A percentile compares a stretch with the other conserved stretches of the same genome.
phyloP scores from a whole-genome alignment of 2,329 filamentous ascomycete species.

The Davidsoniella virescens region DNA sequence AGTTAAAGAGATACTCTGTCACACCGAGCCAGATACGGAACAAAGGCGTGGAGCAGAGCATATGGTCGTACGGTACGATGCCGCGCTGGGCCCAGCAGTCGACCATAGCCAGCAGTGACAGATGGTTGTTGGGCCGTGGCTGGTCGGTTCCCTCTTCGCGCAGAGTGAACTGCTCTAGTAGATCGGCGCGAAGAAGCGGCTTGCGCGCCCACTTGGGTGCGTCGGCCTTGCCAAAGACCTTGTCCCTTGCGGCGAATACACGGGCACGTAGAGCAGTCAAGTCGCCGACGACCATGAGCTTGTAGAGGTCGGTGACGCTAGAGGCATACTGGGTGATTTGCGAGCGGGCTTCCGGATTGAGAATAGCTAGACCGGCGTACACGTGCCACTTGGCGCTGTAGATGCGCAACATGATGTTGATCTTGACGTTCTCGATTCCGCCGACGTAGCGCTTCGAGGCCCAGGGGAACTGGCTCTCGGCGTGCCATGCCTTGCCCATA shows the following conservation, averaged over 20 bases:
- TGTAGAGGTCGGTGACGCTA: conserved; percentile 86
- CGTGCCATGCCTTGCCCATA: conserved; percentile 97
- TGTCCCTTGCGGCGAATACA: conserved; percentile 47
- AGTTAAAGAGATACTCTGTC: conserved; percentile 90
- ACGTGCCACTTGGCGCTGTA: conserved; percentile 99
- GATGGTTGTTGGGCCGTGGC: conserved; percentile 76
- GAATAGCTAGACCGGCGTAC: conserved; percentile 89
- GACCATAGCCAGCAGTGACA: conserved; percentile 87
- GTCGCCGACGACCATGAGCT: conserved; percentile 85
- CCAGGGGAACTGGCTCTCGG: conserved; percentile 92
- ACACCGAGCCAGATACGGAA: conserved; percentile 95
- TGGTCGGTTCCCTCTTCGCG: conserved; percentile 42
- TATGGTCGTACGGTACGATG: conserved; percentile 96
- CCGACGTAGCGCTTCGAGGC: conserved; percentile 89
- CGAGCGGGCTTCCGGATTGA: conserved; percentile 80
- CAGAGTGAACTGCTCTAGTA: conserved; percentile 79
- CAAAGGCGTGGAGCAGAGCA: conserved; percentile 96
- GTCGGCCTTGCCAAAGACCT: conserved; percentile 62
- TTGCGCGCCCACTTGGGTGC: conserved; percentile 41
- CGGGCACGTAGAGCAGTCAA: conserved; percentile 55
- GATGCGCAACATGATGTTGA: conserved; percentile 93
- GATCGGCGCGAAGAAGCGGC: conserved; percentile 61
- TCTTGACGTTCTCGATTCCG: conserved; percentile 97
- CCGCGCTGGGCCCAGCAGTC: conserved; percentile 93
- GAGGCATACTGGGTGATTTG: conserved; percentile 91